Conservation (phyloP, 371 early-diverging fungal genomes). For the Dichotomocladium elegans region DNA sequence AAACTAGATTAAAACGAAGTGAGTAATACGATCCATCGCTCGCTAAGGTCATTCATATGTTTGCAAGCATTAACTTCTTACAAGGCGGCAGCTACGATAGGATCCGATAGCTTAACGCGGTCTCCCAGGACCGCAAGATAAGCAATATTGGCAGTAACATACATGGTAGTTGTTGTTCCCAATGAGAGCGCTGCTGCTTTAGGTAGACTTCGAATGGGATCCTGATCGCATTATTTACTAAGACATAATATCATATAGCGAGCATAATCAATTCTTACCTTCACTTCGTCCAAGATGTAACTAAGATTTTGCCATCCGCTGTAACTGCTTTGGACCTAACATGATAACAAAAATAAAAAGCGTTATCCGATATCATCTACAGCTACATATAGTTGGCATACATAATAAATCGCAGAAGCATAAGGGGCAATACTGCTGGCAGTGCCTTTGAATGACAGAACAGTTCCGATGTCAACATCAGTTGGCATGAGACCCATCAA, state of each 20-base stretch:
- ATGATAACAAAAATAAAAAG: neutral
- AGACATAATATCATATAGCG: neutral
- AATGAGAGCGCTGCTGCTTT: conserved; percentile 31
- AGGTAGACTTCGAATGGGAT: conserved; percentile 37
- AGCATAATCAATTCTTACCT: conserved; percentile 5
- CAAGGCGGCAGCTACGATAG: conserved; percentile 42
- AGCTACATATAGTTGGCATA: conserved; percentile 1
- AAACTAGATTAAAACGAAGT: conserved; percentile 32
- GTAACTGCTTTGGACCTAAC: conserved; percentile 39
- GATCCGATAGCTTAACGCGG: conserved; percentile 28
- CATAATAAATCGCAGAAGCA: conserved; percentile 42
- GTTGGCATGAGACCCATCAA: conserved; percentile 16
- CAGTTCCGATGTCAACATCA: conserved; percentile 20
- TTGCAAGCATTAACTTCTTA: too few species aligned
- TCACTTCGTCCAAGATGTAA: conserved; percentile 39
- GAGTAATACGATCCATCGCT: too few species aligned
- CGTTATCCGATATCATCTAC: too few species aligned
- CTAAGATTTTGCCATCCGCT: conserved; percentile 42
- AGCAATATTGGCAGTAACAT: conserved; percentile 33
- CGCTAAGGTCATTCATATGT: too few species aligned
- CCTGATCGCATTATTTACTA: conserved; percentile 9
- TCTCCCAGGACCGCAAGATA: conserved; percentile 33
- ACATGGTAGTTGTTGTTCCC: conserved; percentile 21
- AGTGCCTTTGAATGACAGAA: conserved; percentile 35
- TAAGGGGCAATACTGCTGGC: conserved; percentile 28